Evolutionary conservation across 2,329 filamentous ascomycete genomes (phyloP), one percentile per base, ranked within the genome.

Genomic region (Neonectria coccinea): DNA sequence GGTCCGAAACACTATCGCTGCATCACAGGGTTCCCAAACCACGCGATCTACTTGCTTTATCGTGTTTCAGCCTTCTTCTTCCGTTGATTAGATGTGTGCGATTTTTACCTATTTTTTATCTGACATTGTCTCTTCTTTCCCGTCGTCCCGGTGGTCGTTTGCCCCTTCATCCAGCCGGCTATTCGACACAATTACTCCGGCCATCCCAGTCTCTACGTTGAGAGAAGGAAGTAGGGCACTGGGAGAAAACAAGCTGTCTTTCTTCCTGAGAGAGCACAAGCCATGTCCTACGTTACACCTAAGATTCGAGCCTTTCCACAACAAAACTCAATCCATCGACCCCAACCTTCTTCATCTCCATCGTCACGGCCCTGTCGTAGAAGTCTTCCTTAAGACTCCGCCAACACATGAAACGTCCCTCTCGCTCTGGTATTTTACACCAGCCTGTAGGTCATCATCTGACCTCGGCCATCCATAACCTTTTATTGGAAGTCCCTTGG

Each of bases 1-100:
- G 70, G n/a, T 42, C 59, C 70, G 67, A 69, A 70, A 65, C 62
- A 65, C 62, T 56, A 72, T 54, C 14, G 8, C 16, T 48, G n/a
- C 22, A 14, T 44, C 36, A 29, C 39, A 22, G 44, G 14, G 5
- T 52, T 53, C 42, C 36, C 33, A 36, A 60, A 55, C 54, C 33
- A 59, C 14, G 33, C 52, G 20, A 54, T 56, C 41, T 33, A n/a
- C n/a, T 53, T 14, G 16, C 25, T 7, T 36, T 36, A n/a, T 52
- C 12, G 41, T 44, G 31, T 50, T 45, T 44, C 16, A 31, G 57
- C 16, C 29, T 18, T 25, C 33, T 55, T 60, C 31, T 18, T 12
- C 48, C 36, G 41, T 12, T 50, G 7, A 42, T 60, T 25, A 51
- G 16, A 51, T 51, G 16, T 48, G 41, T 22, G 16, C 52, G 27